Percentiles rank a stretch among this genome's conserved stretches.
phyloP scores from a whole-genome alignment of 805 yeast species.

The Cyberlindnera bimundalis region DNA sequence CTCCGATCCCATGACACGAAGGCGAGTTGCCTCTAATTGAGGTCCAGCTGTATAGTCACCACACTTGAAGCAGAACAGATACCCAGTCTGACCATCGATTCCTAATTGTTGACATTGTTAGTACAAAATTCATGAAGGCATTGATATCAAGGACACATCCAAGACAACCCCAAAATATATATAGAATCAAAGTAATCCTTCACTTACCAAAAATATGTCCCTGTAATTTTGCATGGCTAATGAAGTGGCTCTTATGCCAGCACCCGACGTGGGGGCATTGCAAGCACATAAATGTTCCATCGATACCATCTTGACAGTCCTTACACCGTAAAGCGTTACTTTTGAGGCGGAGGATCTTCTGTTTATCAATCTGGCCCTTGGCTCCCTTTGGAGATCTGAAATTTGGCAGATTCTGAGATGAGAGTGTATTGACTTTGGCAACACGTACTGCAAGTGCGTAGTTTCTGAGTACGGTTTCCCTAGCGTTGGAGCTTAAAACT shows the following conservation, averaged over 20 bases:
- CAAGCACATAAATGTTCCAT: conserved; percentile 55
- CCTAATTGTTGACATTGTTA: conserved; percentile 13
- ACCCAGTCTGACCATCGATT: conserved; percentile 64
- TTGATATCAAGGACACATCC: too few species aligned
- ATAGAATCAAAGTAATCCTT: background rate
- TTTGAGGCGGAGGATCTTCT: conserved; percentile 39
- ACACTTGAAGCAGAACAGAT: conserved; percentile 78
- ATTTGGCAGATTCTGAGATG: conserved; percentile 9
- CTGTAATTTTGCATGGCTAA: conserved; percentile 41
- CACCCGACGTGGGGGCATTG: conserved; percentile 82
- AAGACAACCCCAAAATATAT: too few species aligned
- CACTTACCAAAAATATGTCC: conserved; percentile 52
- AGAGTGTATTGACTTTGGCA: conserved; percentile 12
- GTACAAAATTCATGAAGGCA: background rate
- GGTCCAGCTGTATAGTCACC: conserved; percentile 65
- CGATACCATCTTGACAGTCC: conserved; percentile 41
- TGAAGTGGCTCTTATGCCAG: conserved; percentile 45
- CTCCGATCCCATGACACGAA: background rate
- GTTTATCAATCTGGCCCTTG: conserved; percentile 30
- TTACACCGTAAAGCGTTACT: conserved; percentile 47
- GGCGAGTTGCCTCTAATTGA: conserved; percentile 49
- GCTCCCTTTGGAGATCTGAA: conserved; percentile 12
- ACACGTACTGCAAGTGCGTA: conserved; percentile 27
- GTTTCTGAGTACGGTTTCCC: conserved; percentile 27
- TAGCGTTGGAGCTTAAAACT: conserved; percentile 26